A percentile compares a stretch with the other conserved stretches of the same genome.
These are phyloP conservation scores for Talaromyces proteolyticus DNA, from an alignment of 495 filamentous ascomycete species.

Conservation along the genomic window DNA sequence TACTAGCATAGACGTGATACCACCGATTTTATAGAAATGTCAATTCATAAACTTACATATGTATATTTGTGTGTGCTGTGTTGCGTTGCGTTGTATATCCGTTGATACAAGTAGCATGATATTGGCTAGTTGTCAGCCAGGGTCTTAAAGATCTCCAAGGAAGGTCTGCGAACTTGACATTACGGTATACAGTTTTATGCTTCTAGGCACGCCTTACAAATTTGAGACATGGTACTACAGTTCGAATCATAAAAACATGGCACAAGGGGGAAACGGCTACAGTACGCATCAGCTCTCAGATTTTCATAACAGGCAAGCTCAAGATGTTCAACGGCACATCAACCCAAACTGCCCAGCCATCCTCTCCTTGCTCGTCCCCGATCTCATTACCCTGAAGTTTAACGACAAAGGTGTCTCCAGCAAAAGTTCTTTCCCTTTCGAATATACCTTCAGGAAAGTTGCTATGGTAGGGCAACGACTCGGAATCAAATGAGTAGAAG, in stretches of 20 bases:
- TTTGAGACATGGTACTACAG: no score
- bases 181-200: no score
- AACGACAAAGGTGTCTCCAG: background rate
- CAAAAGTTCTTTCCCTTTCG: background rate
- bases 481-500: background rate
- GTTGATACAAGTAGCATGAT: no score
- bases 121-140: no score
- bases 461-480: background rate
- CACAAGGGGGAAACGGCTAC: no score
- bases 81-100: no score
- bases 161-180: no score
- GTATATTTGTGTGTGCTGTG: background rate
- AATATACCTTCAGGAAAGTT: background rate
- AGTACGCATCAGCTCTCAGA: conserved; percentile 12
- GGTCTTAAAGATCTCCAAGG: no score
- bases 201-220: no score
- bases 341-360: background rate
- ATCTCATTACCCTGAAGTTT: background rate
- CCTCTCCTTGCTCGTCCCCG: background rate
- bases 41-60: background rate
- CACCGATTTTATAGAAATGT: background rate
- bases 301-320: background rate
- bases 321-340: background rate
- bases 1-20: background rate
- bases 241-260: no score